Base-by-base conservation (phyloP, 106 monocot species). In the Acorus gramineus region DNA sequence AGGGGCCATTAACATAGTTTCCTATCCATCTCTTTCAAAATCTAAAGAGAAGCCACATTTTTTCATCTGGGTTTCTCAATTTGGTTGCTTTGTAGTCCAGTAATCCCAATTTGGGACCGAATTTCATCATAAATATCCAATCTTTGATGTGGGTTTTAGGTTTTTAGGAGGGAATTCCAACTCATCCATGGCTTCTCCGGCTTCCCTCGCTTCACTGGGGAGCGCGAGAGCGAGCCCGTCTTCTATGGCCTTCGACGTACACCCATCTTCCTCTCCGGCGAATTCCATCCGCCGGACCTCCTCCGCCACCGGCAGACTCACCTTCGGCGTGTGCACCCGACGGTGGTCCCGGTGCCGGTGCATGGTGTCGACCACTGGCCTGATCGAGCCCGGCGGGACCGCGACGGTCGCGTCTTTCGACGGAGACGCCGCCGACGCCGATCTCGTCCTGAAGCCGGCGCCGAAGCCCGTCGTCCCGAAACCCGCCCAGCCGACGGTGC, bases 161-260 rank as follows among this genome's bases (percentile, higher is more conserved):
- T 4, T 47, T 43, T 3, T 42, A 14, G 49, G 11, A 9, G 61
- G 4, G 47, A 47, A 62, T 44, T 14, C 7, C 62, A 53, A 13
- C 11, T 49, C 2, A 28, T 28, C 28, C 28, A 93, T 93, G 92
- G 80, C 78, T 53, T 93, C 82, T 78, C 92, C 88, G 70, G 82
- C 88, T 78, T 88, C 92, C 57, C 61, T 93, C 46, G 80, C 87
- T 4, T 65, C 79, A 46, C 74, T 92, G 79, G 92, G 92, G 71
- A 77, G 82, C 58, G 61, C 70, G 60, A 84, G 81, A 73, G 60
- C 70, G 8, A 74, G 56, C 52, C 55, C 78, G 28, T 28, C 28
- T 52, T 71, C 74, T 2, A 54, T 69, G 8, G 54, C 52, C 50
- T 70, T 82, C 7, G 85, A 85, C 12, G 64, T 64, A 8, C 65